Base-by-base conservation (phyloP, 75 land plant species). In the Chamaecyparis obtusa region DNA sequence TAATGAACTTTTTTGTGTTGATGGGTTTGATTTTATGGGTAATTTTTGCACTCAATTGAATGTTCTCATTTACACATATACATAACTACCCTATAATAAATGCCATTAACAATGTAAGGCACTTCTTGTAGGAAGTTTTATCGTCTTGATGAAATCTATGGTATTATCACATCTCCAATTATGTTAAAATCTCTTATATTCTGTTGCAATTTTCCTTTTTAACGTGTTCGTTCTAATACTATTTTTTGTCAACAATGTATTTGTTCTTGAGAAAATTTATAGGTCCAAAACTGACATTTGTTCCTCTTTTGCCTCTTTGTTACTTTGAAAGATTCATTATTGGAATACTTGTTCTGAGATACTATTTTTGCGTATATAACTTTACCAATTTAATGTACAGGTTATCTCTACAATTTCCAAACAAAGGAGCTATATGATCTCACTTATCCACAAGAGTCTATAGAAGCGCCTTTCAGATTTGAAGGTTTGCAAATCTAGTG, bases 381-480 rank as follows among this genome's bases (percentile, higher is more conserved):
- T 33, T 11, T 32, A 33, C 36, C 36, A 64, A n/a, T 24, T 30
- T n/a, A 71, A 71, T n/a, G 30, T 91, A 91, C 95, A 98, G 99
- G 98, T 86, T 95, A 96, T 91, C 92, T 98, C 13, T 95, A 92
- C 86, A 98, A 98, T 85, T 95, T 88, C 79, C 99, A 96, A 84
- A 98, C 98, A 83, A 98, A 95, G 87, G 99, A 98, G 85, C 92
- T 98, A 56, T 93, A 96, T 83, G 95, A 95, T 91, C 95, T 98
- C 78, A 94, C 91, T 88, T 89, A 92, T 91, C 93, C 94, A 30
- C 96, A 93, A 79, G 97, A 96, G 80, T 91, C 89, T 83, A 84
- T 92, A 49, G 95, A 90, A 83, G 93, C 88, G 37, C 86, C 94
- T 78, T 85, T 88, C 72, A 90, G 89, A 88, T 89, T 96, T 87